phyloP scores from a whole-genome alignment of 441 rosid species.

The Cnidoscolus chayamansa region DNA sequence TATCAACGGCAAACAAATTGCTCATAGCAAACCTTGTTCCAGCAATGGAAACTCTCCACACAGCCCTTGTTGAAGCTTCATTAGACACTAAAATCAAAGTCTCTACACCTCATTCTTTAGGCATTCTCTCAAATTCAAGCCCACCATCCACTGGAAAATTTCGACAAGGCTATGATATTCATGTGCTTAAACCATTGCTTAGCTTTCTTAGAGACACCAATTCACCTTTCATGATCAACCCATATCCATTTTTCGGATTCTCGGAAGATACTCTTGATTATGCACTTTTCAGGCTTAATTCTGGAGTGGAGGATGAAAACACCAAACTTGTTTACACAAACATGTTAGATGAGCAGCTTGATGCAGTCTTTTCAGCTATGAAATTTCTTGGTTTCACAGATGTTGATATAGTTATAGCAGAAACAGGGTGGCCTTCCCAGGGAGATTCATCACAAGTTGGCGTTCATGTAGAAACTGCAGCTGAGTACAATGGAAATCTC shows the following conservation, averaged over 20 bases:
- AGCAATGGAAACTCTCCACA: slow-evolving; percentile 67
- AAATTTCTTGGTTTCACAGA: slow-evolving; percentile 56
- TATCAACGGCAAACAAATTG: slow-evolving; percentile 47
- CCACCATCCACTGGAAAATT: slow-evolving; percentile 78
- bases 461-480: slow-evolving; percentile 46
- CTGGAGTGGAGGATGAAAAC: slow-evolving; percentile 49
- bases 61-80: slow-evolving; percentile 52
- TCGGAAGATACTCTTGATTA: slow-evolving; percentile 58
- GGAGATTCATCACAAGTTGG: slow-evolving; percentile 61
- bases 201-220: slow-evolving; percentile 53
- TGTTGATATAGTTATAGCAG: slow-evolving; percentile 69
- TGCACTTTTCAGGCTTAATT: slow-evolving; percentile 64
- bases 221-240: slow-evolving; percentile 78
- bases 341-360: slow-evolving; percentile 83
- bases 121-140: slow-evolving; percentile 54
- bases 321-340: slow-evolving; percentile 55
- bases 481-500: slow-evolving; percentile 57
- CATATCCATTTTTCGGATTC: slow-evolving; percentile 80
- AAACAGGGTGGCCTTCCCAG: slow-evolving; percentile 83
- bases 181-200: slow-evolving; percentile 64
- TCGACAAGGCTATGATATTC: slow-evolving; percentile 52
- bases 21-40: slow-evolving; percentile 47
- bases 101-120: slow-evolving; percentile 73
- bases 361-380: slow-evolving; percentile 73
- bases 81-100: slow-evolving; percentile 57